These are phyloP conservation scores for Maudiozyma humilis DNA, from an alignment of 1,139 yeast species.

Conservation along the genomic window DNA sequence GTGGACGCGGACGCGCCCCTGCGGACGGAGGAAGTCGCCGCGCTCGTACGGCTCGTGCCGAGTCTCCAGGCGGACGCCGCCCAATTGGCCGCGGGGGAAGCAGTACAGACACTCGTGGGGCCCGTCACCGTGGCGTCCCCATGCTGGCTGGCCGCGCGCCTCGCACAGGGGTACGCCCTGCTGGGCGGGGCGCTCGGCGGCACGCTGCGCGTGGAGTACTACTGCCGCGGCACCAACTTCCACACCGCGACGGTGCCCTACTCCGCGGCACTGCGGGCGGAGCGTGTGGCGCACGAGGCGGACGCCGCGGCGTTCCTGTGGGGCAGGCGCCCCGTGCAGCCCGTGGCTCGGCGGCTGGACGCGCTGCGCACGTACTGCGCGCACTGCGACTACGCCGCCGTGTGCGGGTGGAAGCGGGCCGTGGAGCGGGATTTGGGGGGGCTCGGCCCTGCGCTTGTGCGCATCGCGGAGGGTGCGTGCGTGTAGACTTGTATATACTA, in stretches of 20 bases:
- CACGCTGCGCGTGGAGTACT: conserved; percentile 46
- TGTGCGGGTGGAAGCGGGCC: conserved; percentile 31
- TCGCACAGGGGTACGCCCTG: conserved; percentile 41
- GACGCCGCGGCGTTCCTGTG: conserved; percentile 45
- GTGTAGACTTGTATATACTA: too few relatives aligned
- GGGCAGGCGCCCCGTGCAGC: conserved; percentile 42
- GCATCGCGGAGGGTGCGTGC: too few relatives aligned
- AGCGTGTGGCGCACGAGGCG: conserved; percentile 30
- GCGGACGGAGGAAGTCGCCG: conserved; percentile 34
- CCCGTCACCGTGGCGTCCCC: too few relatives aligned
- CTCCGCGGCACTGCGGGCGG: conserved; percentile 28
- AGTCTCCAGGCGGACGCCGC: too few relatives aligned
- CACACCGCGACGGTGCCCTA: conserved; percentile 35
- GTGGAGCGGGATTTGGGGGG: conserved; percentile 14
- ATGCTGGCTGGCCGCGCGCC: conserved; percentile 49
- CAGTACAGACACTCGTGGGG: too few relatives aligned
- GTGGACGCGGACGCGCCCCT: conserved; percentile 45
- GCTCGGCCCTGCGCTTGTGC: conserved; percentile 19
- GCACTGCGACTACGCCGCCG: conserved; percentile 43
- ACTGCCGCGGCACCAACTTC: conserved; percentile 36
- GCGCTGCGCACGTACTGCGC: conserved; percentile 37
- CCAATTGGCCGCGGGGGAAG: too few relatives aligned
- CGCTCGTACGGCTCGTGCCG: too few relatives aligned
- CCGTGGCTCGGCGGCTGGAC: conserved; percentile 31
- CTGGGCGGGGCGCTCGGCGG: conserved; percentile 35